Percentiles rank a stretch among this genome's conserved stretches.
These are phyloP conservation scores for Schizophyllum commune DNA, from an alignment of 1,284 basidiomycete genomes.

Conservation along the genomic window DNA sequence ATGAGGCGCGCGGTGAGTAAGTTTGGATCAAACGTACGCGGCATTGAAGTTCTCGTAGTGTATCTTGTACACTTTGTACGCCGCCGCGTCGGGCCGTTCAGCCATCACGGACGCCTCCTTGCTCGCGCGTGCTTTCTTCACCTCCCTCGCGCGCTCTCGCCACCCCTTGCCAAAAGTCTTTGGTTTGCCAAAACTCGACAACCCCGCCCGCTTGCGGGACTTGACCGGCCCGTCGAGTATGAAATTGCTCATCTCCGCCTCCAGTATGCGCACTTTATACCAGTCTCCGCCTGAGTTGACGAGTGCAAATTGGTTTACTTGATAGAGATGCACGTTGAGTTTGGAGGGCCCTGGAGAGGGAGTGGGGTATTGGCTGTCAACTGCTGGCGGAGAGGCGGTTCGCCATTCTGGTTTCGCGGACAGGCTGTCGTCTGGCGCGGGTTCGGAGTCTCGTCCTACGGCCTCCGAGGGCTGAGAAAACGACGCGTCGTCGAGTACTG, in stretches of 20 bases:
- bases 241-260: background rate
- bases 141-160: no score
- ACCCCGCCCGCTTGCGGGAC: background rate
- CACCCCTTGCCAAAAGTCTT: background rate
- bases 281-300: background rate
- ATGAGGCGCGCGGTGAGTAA: no score
- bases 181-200: background rate
- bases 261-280: background rate
- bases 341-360: no score
- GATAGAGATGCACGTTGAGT: no score
- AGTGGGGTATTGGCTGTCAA: no score
- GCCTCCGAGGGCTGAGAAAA: no score
- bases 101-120: background rate
- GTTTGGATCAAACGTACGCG: background rate
- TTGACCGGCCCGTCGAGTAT: background rate
- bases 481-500: no score
- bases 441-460: no score
- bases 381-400: no score
- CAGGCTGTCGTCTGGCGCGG: no score
- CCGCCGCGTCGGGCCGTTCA: background rate
- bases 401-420: no score
- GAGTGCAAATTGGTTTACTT: no score
- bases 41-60: background rate
- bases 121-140: background rate
- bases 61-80: background rate